Evolutionary conservation across 805 yeast genomes (phyloP).

Genomic region (Metschnikowia chrysomelidarum): DNA sequence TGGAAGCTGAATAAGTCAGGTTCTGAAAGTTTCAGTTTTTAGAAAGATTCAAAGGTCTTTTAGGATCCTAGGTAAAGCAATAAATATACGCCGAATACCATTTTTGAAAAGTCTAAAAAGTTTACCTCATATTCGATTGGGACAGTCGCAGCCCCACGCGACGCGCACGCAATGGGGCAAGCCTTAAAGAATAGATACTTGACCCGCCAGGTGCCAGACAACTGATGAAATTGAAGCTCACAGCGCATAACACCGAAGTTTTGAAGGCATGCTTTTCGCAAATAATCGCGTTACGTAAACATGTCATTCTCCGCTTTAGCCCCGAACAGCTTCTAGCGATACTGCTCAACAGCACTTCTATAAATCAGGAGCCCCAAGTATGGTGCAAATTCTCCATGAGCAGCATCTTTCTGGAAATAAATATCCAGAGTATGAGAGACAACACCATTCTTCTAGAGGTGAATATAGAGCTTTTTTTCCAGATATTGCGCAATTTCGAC

Average conservation of each 20-base stretch:
- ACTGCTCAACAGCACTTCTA: slow-evolving; percentile 41
- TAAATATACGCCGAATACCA: too few relatives aligned
- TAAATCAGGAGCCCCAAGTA: slow-evolving; percentile 58
- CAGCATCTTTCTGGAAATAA: slow-evolving; percentile 48
- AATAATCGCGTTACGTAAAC: slow-evolving; percentile 52
- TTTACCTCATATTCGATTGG: too few relatives aligned
- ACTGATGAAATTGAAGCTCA: slow-evolving; percentile 27
- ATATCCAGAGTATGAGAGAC: slow-evolving; percentile 50
- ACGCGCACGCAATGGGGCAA: too few relatives aligned
- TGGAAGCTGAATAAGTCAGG: too few relatives aligned
- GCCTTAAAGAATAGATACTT: too few relatives aligned
- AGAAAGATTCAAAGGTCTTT: too few relatives aligned
- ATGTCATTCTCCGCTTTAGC: slow-evolving; percentile 56
- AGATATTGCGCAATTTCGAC: slow-evolving; percentile 57
- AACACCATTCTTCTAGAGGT: slow-evolving; percentile 59
- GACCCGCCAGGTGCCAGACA: too few relatives aligned
- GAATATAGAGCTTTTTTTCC: slow-evolving; percentile 57
- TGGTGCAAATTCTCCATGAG: slow-evolving; percentile 57
- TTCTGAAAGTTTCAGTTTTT: too few relatives aligned
- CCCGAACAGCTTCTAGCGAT: slow-evolving; percentile 48
- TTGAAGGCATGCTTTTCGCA: slow-evolving; percentile 44
- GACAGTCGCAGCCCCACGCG: too few relatives aligned
- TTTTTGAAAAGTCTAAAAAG: too few relatives aligned
- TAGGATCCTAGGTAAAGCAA: too few relatives aligned
- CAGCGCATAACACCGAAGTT: slow-evolving; percentile 25